Base-by-base conservation (phyloP, 2,329 filamentous ascomycete species). In the Xylariaceae sp. region DNA sequence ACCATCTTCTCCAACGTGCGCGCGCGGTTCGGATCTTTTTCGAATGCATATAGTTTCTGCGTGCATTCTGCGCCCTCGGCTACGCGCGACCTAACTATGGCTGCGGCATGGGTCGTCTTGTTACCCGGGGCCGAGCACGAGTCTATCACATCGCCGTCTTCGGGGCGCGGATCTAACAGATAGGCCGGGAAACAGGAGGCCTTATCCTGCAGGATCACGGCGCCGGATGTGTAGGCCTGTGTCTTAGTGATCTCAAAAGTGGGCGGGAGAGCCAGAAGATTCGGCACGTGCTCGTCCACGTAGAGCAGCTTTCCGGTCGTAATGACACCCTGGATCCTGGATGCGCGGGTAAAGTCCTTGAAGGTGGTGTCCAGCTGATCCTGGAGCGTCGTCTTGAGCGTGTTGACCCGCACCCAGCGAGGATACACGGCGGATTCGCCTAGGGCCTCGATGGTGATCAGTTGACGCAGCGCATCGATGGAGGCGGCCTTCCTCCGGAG, bases 111-210 rank as follows among this genome's bases (percentile, higher is more conserved):
- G 6, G 93, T 97, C 1, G 94, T 97, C 76, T 99, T 99, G 74
- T 99, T 99, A 4, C 94, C 94, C 1, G 94, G 94, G 0, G 94
- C 94, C 0, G 94, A 90, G 72, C 93, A 97, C 0, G 90, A 90
- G 73, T 99, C 94, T n/a, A 97, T 84, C 7, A 95, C 78, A 69
- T 94, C 86, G 23, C 90, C 90, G 64, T 88, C 83, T 59, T 83
- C 78, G 7, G 84, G 76, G 0, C 76, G 76, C 0, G 88, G 85
- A 55, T 96, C 81, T 0, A 99, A 78, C 2, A 99, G 78, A 71
- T 94, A 94, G 0, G 93, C 94, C 0, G 94, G 94, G 69, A 99
- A 97, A 71, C 94, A 99, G 0, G 92, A 97, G 0, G 94, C 93
- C 74, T 97, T 97, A 70, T 97, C 94, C 73, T 99, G 94, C 23